Base-by-base conservation (phyloP, 2,329 filamentous ascomycete species). In the Microdochium paspali region DNA sequence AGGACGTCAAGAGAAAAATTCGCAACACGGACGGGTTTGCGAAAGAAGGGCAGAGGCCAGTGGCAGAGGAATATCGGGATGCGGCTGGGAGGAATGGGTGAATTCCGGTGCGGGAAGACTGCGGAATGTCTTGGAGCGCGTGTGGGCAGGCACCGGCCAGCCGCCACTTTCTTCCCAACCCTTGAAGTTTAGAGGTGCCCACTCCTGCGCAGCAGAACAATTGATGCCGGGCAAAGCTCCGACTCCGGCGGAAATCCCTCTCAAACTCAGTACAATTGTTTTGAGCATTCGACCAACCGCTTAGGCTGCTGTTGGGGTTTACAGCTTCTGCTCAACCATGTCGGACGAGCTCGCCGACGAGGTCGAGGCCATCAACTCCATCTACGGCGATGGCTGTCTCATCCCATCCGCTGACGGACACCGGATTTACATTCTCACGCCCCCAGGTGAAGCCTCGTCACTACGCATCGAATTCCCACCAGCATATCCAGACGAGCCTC, bases 341-440 rank as follows among this genome's bases (percentile, higher is more conserved):
- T 77, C 75, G 9, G 74, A 79, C 52, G 76, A 79, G 53, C 74
- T 91, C 24, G 63, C 67, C 44, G 87, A 93, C 66, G 87, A 93
- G 62, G 69, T 90, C 25, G 84, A 84, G 59, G 87, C 85, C 52
- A 84, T 93, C 59, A 93, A 91, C 65, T 87, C 87, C 47, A 93
- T 93, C 54, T 93, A 90, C 66, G 84, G 82, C 53, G 74, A 81
- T 44, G 72, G 70, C n/a, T 85, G 84, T 10, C 71, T 90, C 48
- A 49, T 64, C 46, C 59, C 55, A 52, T 57, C 71, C 40, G 58
- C 68, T 49, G 62, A 66, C 21, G 58, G 65, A 32, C 55, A 60
- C 20, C 51, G 67, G 56, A 55, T 76, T 54, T 81, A 83, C 65
- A 65, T 84, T 47, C 74, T 96, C 45, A 76, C 74, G 45, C 75